Evolutionary conservation across 73 alveolate genomes (phyloP), one percentile per base, ranked within the genome.

Genomic region (Paramecium primaurelia): DNA sequence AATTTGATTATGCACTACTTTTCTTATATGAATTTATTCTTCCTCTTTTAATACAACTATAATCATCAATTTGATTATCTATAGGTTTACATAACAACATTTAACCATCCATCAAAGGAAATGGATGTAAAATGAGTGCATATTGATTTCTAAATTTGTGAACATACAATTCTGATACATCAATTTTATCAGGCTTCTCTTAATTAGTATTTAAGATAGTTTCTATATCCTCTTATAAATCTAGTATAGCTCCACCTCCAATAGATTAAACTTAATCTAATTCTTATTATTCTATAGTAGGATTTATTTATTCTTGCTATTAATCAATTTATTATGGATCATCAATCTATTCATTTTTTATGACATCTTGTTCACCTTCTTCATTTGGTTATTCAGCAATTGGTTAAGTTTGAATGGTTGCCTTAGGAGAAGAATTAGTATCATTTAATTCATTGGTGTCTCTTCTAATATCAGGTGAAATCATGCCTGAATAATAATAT

Each of bases 51-150:
- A 80, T 80, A 20, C 71, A 45, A 44, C 77, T 42, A 47, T 44
- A 80, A 49, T 80, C 91, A 45, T 38, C n/a, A 26, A 80, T 45
- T 20, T 45, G 47, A 47, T 80, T 22, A 25, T 80, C 73, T 11
- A 32, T 37, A 14, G 75, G 75, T 80, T 80, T 80, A 20, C 75
- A 47, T 26, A 80, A 12, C 34, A 80, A 26, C 45, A 80, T 42
- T 26, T 80, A 49, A 11, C 91, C 91, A 47, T 80, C 91, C 47
- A 80, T 47, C 30, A 80, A 80, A 6, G 91, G 91, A 20, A 45
- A 80, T 25, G 91, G 91, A 80, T 80, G 91, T 32, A 80, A 26
- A 8, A 80, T 45, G 0, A 80, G n/a, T 12, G 75, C 91, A 47
- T 80, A 80, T 26, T 47, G 6, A 80, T 80, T 80, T 80, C 75